Base-by-base conservation (phyloP, 306 rosid species). In the Acacia melanoxylon region DNA sequence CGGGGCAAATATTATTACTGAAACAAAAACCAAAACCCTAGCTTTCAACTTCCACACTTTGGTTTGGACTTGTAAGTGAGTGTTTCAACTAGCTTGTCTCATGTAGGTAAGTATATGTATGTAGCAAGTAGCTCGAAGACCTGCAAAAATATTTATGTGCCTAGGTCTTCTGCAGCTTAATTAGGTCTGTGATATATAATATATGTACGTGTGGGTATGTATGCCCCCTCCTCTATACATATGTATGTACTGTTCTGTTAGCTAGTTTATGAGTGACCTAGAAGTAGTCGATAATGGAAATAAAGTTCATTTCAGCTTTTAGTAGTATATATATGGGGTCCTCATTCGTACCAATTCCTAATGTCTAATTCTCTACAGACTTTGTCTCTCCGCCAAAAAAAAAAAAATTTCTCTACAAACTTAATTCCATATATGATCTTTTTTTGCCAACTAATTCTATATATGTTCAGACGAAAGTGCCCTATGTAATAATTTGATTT, bases 151-250 rank as follows among this genome's bases (percentile, higher is more conserved):
- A 68, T 68, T 35, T 17, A 4, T 68, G 10, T 40, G 48, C 13
- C 29, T 37, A 8, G 49, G 73, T 20, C 73, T 68, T 37, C 73
- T 68, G 73, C 29, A 68, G 73, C 73, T 68, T 19, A 68, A 40
- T 56, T 58, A 58, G 65, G 65, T 22, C 15, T 58, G 14, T 49
- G 10, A 10, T 42, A 10, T 41, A 10, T 48, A 19, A 17, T 46
- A 1, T 49, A 19, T 49, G 56, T 15, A 5, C 7, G 19, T 51
- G 58, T 51, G 58, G 6, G 58, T 9, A 11, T 44, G n/a, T 59
- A 62, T 12, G 8, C 41, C 41, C 40, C 48, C 13, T 11, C 48
- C 48, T 44, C 2, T 44, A 44, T 44, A 44, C 48, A 44, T 27
- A 62, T 11, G 12, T 66, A 35, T 29, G 20, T 2, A 5, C 11